These are phyloP conservation scores for Lobosporangium transversale DNA, from an alignment of 192 early-diverging fungal species.

Conservation along the genomic window DNA sequence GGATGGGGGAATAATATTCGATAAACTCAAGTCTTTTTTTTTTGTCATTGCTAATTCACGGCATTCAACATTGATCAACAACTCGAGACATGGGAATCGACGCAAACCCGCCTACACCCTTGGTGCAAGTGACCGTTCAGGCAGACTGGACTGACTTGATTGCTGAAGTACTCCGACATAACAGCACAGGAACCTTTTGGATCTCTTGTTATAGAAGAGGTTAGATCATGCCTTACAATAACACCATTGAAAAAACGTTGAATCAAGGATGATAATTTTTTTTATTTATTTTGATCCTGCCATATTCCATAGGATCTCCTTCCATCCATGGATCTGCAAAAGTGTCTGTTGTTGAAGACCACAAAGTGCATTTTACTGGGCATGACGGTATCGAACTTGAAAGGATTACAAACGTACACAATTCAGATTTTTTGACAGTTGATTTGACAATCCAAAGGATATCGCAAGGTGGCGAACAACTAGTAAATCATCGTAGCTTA, in stretches of 20 bases:
- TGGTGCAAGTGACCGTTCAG: conserved; percentile 58
- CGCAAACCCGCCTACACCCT: conserved; percentile 9
- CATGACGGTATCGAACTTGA: conserved; percentile 55
- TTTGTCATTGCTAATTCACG: no score
- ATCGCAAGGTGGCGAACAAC: no score
- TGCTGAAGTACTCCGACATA: conserved; percentile 48
- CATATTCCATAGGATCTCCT: conserved; percentile 39
- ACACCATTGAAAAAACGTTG: no score
- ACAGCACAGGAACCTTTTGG: conserved; percentile 57
- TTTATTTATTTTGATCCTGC: no score
- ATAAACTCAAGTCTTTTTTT: no score
- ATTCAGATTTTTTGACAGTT: background rate
- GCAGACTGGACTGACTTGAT: conserved; percentile 62
- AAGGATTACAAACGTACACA: conserved; percentile 53
- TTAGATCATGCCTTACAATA: no score
- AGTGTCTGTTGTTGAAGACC: conserved; percentile 32
- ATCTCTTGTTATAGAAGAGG: conserved; percentile 61
- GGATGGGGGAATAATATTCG: no score
- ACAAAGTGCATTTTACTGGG: conserved; percentile 44
- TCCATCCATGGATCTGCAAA: conserved; percentile 56
- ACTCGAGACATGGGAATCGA: conserved; percentile 56
- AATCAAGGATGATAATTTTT: no score
- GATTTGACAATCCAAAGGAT: no score
- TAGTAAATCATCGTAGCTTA: no score
- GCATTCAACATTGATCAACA: no score